A percentile compares a stretch with the other conserved stretches of the same genome.
phyloP scores from a whole-genome alignment of 2,329 filamentous ascomycete species.

The Septoria linicola region DNA sequence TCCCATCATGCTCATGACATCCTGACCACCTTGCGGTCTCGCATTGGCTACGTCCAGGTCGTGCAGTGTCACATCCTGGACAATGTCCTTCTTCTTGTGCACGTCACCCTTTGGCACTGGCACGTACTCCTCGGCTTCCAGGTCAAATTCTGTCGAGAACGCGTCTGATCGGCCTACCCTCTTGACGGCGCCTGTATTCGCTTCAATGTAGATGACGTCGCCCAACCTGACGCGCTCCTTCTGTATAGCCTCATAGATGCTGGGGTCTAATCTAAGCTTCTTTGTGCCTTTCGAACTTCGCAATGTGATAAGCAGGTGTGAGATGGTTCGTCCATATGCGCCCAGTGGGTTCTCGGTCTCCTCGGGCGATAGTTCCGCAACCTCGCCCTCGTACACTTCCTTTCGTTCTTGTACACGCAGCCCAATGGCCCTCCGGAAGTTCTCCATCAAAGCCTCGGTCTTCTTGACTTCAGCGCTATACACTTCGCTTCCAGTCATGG shows the following conservation, averaged over 20 bases:
- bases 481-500: slow-evolving; percentile 96
- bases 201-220: slow-evolving; percentile 98
- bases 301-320: slow-evolving; percentile 87
- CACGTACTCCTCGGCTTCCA: slow-evolving; percentile 98
- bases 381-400: slow-evolving; percentile 98
- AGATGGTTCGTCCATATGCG: slow-evolving; percentile 96
- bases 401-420: slow-evolving; percentile 97
- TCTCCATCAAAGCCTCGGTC: slow-evolving; percentile 98
- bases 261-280: slow-evolving; percentile 93
- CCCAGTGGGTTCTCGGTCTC: slow-evolving; percentile 97
- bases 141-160: slow-evolving; percentile 96
- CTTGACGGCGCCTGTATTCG: slow-evolving; percentile 97
- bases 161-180: slow-evolving; percentile 93
- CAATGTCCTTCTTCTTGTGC: slow-evolving; percentile 99
- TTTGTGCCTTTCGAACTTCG: slow-evolving; percentile 97
- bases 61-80: slow-evolving; percentile 96
- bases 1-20: slow-evolving; percentile 99
- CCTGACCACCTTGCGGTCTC: slow-evolving; percentile 91
- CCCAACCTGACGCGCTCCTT: slow-evolving; percentile 95
- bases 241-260: slow-evolving; percentile 98
- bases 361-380: slow-evolving; percentile 94
- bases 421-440: slow-evolving; percentile 94
- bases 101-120: slow-evolving; percentile 98
- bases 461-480: slow-evolving; percentile 99
- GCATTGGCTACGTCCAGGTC: slow-evolving; percentile 96